Evolutionary conservation across 805 yeast species (phyloP).

Genomic region (Komagataella ulmi): DNA sequence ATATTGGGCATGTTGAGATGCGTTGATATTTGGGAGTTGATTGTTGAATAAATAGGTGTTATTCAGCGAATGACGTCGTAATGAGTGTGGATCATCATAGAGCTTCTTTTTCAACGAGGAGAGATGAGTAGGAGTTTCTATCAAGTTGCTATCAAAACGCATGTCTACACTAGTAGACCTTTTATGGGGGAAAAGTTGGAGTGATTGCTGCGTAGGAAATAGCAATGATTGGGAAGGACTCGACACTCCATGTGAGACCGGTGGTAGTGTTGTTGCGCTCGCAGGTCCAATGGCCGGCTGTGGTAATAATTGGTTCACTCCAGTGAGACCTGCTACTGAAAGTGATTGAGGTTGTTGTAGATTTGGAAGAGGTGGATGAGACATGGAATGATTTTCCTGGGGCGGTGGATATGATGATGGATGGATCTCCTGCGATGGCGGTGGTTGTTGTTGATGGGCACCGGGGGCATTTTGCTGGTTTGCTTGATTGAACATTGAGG

Average conservation of each 20-base stretch:
- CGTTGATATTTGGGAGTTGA: constrained; percentile 6
- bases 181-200: not conserved
- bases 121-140: not conserved
- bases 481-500: constrained; percentile 1
- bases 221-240: constrained; percentile 8
- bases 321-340: constrained; percentile 3
- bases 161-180: not conserved
- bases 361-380: constrained; percentile 5
- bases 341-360: constrained; percentile 5
- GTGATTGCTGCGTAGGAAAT: not conserved
- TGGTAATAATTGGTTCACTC: not conserved
- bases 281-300: constrained; percentile 5
- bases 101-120: not conserved
- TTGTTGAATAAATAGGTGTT: constrained; percentile 3
- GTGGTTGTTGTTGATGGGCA: constrained; percentile 3
- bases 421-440: constrained; percentile 4
- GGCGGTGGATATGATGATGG: constrained; percentile 6
- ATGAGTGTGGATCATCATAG: not conserved
- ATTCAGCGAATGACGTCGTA: constrained; percentile 4
- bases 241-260: constrained; percentile 5
- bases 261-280: not conserved
- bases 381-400: constrained; percentile 1
- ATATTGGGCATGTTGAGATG: not conserved
- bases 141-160: not conserved
- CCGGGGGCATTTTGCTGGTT: not conserved